A percentile compares a stretch with the other conserved stretches of the same genome.
Evolutionary conservation across 768 basidiomycete genomes (phyloP).

Genomic region (Lentinula sp.): DNA sequence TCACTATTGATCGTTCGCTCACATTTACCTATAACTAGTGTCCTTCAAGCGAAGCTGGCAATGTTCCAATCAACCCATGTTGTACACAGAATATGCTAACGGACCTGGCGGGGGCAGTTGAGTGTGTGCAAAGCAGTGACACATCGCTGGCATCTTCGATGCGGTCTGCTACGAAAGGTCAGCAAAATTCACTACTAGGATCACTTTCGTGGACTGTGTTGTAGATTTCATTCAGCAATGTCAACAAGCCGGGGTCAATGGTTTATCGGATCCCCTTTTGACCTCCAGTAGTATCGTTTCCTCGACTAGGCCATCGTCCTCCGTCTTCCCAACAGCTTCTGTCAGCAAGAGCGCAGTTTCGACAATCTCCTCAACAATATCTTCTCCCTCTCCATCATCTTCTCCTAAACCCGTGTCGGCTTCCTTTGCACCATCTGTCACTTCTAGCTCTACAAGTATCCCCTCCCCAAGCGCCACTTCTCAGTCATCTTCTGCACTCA

Average conservation of each 20-base stretch:
- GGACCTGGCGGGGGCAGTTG: background rate
- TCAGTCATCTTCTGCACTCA: background rate
- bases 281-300: background rate
- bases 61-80: background rate
- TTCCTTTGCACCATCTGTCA: background rate
- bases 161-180: background rate
- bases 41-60: background rate
- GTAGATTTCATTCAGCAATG: background rate
- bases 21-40: background rate
- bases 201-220: too few species aligned
- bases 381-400: background rate
- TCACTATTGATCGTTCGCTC: background rate
- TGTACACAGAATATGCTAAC: conserved; percentile 1
- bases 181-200: background rate
- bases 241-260: background rate
- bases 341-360: background rate
- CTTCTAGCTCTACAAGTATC: background rate
- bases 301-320: background rate
- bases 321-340: background rate
- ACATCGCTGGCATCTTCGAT: background rate
- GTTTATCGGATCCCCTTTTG: background rate
- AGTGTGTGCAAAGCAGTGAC: background rate
- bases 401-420: background rate
- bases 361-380: background rate
- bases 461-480: background rate